Evolutionary conservation across 1,284 basidiomycete genomes (phyloP), one percentile per base, ranked within the genome.

Genomic region (Marasmius oreades): DNA sequence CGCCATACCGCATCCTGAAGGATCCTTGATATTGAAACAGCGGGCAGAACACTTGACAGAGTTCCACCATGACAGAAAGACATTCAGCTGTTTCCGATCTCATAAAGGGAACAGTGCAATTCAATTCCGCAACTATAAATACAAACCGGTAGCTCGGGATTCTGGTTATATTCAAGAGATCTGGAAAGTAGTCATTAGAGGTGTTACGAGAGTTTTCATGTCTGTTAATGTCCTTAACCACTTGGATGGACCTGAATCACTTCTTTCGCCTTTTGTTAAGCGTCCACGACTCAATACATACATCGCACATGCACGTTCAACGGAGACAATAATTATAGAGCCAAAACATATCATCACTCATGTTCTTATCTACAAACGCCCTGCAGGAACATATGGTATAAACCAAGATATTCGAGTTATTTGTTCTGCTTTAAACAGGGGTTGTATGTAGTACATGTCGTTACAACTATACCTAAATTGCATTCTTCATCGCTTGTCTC

Each of bases 91-190:
- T 18, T 26, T 34, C 7, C 42, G 2, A 36, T 57, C 57, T 7
- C 51, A 55, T 26, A 42, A 55, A 42, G 53, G 44, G 2, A 52
- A 47, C 34, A 59, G 59, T 55, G 57, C 50, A 22, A 60, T 63
- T 24, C 58, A 61, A 16, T 61, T 58, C 39, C 55, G 50, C 36
- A 36, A 44, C 10, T 34, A 59, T 18, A 52, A 55, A 16, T 37
- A n/a, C 4, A 42, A 55, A 28, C 14, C 23, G 12, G 36, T 5
- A 1, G 14, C 6, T 6, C 34, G 18, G 4, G n/a, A 48, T 20
- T 57, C 57, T n/a, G 59, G 59, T 6, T 61, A 52, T 47, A 61
- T 62, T 45, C 14, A 59, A 11, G 12, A 18, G 4, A 63, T 63
- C n/a, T 61, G 56, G 54, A 31, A 61, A 36, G 24, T 61, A 22